Conservation (phyloP, 2,329 filamentous ascomycete genomes). For the Neospermospora avenae region DNA sequence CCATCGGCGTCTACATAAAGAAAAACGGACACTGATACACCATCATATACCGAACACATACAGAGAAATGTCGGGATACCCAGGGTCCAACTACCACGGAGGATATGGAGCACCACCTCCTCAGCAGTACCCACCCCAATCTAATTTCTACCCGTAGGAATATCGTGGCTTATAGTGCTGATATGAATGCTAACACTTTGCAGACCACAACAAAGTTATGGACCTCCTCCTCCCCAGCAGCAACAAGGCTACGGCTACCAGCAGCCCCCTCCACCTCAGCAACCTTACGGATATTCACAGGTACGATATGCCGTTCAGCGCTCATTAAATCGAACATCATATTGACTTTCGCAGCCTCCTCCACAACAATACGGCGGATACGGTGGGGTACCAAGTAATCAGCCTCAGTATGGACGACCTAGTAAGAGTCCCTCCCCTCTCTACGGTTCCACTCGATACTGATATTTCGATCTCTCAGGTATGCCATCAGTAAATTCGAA, state of each 20-base stretch:
- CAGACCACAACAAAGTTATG: constrained; percentile 31
- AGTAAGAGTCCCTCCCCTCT: constrained; percentile 39
- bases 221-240: constrained; percentile 32
- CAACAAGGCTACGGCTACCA: constrained; percentile 46
- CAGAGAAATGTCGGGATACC: constrained; percentile 61
- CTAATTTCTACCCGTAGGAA: constrained; percentile 50
- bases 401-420: constrained; percentile 49
- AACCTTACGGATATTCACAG: constrained; percentile 34
- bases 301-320: constrained; percentile 19
- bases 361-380: constrained; percentile 48
- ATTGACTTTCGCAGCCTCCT: constrained; percentile 34
- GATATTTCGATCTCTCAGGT: constrained; percentile 28
- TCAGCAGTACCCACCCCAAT: constrained; percentile 42
- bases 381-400: constrained; percentile 34
- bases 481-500: constrained; percentile 47
- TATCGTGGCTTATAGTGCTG: constrained; percentile 28
- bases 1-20: constrained; percentile 21
- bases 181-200: constrained; percentile 27
- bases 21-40: constrained; percentile 10
- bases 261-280: constrained; percentile 46
- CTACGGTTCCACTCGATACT: background rate
- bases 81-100: constrained; percentile 50
- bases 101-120: constrained; percentile 42
- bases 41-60: constrained; percentile 3
- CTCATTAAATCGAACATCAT: background rate